Conservation (phyloP, 2,329 filamentous ascomycete species). For the Gremmenia infestans region DNA sequence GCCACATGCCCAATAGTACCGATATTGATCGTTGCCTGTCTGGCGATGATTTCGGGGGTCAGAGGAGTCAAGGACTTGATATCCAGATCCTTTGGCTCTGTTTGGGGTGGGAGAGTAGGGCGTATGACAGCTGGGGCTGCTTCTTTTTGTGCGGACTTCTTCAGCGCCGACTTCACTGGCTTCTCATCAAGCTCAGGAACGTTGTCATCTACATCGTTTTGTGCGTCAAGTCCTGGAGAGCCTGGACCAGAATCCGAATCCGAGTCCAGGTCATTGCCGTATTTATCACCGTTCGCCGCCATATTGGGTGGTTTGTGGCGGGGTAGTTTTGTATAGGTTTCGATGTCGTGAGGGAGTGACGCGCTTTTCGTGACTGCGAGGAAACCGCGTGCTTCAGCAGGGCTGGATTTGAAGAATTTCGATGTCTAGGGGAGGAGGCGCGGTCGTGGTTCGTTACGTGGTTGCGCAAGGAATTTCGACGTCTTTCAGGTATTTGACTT, state of each 20-base stretch:
- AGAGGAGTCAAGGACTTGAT: constrained; percentile 74
- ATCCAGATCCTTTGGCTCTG: constrained; percentile 85
- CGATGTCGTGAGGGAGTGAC: constrained; percentile 1
- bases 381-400: neutral
- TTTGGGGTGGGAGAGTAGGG: constrained; percentile 78
- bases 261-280: constrained; percentile 68
- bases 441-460: neutral
- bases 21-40: constrained; percentile 98
- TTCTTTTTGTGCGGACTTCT: constrained; percentile 60
- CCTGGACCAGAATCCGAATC: constrained; percentile 56
- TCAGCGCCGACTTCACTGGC: constrained; percentile 78
- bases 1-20: constrained; percentile 98
- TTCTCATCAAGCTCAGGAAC: constrained; percentile 55
- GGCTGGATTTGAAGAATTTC: neutral
- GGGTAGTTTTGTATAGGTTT: constrained; percentile 3
- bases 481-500: neutral
- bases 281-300: constrained; percentile 52
- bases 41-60: constrained; percentile 93
- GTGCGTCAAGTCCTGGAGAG: constrained; percentile 41
- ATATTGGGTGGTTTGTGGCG: constrained; percentile 25
- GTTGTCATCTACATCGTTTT: constrained; percentile 53
- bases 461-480: neutral
- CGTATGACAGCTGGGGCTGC: constrained; percentile 53
- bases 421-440: neutral
- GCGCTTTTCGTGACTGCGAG: neutral